A percentile compares a stretch with the other conserved stretches of the same genome.
Conservation (phyloP, 352 stramenopile species). For the Pythium dissimile region DNA sequence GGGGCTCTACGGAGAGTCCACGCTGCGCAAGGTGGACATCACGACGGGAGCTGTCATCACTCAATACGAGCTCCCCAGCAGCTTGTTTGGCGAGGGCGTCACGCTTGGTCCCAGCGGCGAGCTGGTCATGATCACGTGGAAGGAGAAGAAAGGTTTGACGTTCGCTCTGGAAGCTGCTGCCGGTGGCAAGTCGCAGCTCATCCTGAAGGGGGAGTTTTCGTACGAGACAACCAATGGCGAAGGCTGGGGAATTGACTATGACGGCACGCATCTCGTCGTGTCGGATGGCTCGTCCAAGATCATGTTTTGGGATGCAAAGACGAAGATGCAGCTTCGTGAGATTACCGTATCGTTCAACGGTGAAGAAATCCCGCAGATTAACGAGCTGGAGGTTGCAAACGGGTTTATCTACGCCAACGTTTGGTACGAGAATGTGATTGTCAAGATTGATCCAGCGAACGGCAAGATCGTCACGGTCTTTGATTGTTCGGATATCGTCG, state of each 20-base stretch:
- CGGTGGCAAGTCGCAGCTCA: slow-evolving; percentile 22
- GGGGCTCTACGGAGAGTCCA: slow-evolving; percentile 86
- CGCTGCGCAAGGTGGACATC: slow-evolving; percentile 84
- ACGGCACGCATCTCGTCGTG: slow-evolving; percentile 56
- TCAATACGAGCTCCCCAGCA: slow-evolving; percentile 45
- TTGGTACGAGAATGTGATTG: slow-evolving; percentile 91
- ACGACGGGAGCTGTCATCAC: slow-evolving; percentile 73
- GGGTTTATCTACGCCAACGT: slow-evolving; percentile 94
- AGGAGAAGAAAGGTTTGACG: slow-evolving; percentile 83
- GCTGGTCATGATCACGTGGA: slow-evolving; percentile 92
- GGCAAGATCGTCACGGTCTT: slow-evolving; percentile 88
- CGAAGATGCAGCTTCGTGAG: slow-evolving; percentile 65
- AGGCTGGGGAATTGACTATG: slow-evolving; percentile 93
- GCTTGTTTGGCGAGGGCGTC: slow-evolving; percentile 92
- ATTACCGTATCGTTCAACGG: slow-evolving; percentile 57
- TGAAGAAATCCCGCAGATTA: slow-evolving; percentile 70
- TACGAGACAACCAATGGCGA: slow-evolving; percentile 77
- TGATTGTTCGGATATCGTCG: slow-evolving; percentile 66
- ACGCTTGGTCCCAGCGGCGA: slow-evolving; percentile 61
- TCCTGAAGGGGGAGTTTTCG: slow-evolving; percentile 57
- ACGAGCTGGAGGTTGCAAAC: slow-evolving; percentile 93
- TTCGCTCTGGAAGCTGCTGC: slow-evolving; percentile 51
- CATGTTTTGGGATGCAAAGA: slow-evolving; percentile 89
- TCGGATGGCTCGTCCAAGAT: slow-evolving; percentile 89
- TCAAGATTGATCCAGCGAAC: slow-evolving; percentile 90